Evolutionary conservation across 139 green algal species (phyloP).

Genomic region (Yamagishiella unicocca): DNA sequence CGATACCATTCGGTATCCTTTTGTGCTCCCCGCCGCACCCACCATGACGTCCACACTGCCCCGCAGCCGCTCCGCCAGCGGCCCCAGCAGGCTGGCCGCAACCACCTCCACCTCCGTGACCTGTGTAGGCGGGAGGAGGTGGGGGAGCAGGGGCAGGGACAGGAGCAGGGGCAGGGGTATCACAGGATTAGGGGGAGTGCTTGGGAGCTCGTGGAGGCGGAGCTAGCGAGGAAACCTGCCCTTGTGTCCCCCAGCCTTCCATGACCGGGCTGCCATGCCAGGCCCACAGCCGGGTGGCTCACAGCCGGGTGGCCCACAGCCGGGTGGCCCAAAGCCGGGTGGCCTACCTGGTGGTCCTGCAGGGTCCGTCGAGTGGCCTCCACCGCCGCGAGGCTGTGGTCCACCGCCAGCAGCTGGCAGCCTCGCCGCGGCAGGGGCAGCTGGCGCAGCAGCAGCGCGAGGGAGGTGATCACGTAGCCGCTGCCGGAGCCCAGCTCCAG

Average conservation of each 20-base stretch:
- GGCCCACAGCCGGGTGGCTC: too few relatives aligned
- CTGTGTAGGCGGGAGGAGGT: conserved; percentile 45
- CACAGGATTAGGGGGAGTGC: neutral
- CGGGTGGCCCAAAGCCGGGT: too few relatives aligned
- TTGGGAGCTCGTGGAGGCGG: too few relatives aligned
- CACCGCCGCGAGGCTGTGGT: conserved; percentile 76
- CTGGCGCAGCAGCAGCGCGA: conserved; percentile 73
- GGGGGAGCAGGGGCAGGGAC: neutral
- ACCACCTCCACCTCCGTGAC: conserved; percentile 68
- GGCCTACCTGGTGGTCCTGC: conserved; percentile 54
- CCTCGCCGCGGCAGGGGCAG: neutral
- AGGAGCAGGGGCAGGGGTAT: neutral
- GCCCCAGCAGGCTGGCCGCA: conserved; percentile 56
- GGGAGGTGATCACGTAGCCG: conserved; percentile 88
- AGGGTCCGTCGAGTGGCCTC: conserved; percentile 69
- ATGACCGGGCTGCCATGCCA: too few relatives aligned
- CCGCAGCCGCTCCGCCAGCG: conserved; percentile 50
- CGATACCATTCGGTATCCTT: neutral
- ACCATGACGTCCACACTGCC: conserved; percentile 74
- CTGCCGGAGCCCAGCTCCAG: conserved; percentile 89
- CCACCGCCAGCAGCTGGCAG: conserved; percentile 62
- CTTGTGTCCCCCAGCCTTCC: too few relatives aligned
- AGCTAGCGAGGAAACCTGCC: too few relatives aligned
- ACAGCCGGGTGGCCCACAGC: too few relatives aligned
- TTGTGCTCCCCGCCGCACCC: neutral